Percentiles rank a stretch among this genome's conserved stretches.
phyloP scores from a whole-genome alignment of 495 filamentous ascomycete genomes.

The Podospora comata region DNA sequence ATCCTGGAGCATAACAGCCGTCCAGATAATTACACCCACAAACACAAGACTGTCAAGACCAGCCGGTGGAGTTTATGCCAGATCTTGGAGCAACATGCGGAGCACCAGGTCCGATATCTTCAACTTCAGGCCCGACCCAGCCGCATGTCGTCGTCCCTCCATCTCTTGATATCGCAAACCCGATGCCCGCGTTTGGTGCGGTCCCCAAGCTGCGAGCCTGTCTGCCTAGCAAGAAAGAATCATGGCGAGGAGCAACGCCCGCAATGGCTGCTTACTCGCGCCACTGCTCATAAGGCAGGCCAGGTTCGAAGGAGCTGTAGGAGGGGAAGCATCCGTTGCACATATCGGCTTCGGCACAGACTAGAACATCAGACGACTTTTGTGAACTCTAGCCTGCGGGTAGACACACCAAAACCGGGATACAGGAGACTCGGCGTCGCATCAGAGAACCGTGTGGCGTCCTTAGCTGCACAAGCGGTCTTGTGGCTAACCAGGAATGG shows the following conservation, averaged over 20 bases:
- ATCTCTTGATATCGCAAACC: not conserved
- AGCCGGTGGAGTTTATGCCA: not conserved
- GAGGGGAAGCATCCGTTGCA: not conserved
- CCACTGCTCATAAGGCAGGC: not conserved
- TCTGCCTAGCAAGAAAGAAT: not conserved
- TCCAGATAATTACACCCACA: not conserved
- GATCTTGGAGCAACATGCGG: not conserved
- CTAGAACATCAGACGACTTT: conserved; percentile 13
- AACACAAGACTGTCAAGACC: not conserved
- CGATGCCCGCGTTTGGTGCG: not conserved
- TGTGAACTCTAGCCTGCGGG: not conserved
- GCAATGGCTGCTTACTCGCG: not conserved
- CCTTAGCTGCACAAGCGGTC: conserved; percentile 14
- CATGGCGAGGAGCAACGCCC: not conserved
- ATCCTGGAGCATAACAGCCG: conserved; percentile 7
- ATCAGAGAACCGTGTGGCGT: conserved; percentile 14
- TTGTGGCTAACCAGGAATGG: conserved; percentile 7
- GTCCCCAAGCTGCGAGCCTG: not conserved
- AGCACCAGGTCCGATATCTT: not conserved
- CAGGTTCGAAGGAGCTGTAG: not conserved
- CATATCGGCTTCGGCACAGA: conserved; percentile 9
- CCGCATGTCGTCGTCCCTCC: not conserved
- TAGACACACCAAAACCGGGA: conserved; percentile 7
- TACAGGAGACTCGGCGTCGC: conserved; percentile 12
- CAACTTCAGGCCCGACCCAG: not conserved